A percentile compares a stretch with the other conserved stretches of the same genome.
These are phyloP conservation scores for Neurospora sp. DNA, from an alignment of 495 filamentous ascomycete species.

Conservation along the genomic window DNA sequence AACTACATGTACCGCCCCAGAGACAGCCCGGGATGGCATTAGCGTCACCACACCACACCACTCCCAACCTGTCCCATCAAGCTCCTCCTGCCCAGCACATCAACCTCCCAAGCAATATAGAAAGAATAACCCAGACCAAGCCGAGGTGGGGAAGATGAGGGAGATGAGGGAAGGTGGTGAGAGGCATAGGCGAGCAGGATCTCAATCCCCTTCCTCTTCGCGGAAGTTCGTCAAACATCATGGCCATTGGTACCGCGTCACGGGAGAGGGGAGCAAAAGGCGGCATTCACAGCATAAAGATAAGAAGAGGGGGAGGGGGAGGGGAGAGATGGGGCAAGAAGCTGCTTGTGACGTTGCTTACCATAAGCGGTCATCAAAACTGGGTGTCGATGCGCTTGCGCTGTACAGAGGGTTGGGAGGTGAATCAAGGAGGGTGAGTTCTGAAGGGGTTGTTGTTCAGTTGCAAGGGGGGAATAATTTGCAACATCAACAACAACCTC, in stretches of 20 bases:
- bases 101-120: neutral
- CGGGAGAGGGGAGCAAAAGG: neutral
- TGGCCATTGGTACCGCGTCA: neutral
- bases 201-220: too few relatives aligned
- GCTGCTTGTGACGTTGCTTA: neutral
- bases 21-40: neutral
- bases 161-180: neutral
- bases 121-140: neutral
- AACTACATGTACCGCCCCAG: neutral
- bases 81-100: neutral
- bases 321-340: neutral
- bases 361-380: neutral
- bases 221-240: neutral
- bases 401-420: neutral
- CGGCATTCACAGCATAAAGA: neutral
- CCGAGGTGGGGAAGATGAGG: too few relatives aligned
- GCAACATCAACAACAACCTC: neutral
- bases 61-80: neutral
- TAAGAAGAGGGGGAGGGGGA: neutral
- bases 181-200: neutral
- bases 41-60: neutral
- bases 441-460: neutral
- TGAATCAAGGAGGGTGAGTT: neutral
- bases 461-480: neutral
- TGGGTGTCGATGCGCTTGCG: neutral